Evolutionary conservation across 208 protist species (phyloP).

Genomic region (Trypanosoma mega): DNA sequence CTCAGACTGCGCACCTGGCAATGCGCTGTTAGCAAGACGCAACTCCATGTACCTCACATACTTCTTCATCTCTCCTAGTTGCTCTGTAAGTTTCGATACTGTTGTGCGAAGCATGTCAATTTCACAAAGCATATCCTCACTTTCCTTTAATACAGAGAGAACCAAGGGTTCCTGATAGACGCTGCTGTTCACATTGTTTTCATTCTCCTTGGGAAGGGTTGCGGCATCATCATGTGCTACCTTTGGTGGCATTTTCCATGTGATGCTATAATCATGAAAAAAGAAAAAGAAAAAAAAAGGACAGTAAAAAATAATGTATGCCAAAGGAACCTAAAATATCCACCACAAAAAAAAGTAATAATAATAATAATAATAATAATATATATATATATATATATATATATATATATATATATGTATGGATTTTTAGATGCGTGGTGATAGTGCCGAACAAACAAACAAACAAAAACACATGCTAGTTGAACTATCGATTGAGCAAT

Average conservation of each 20-base stretch:
- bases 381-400: slow-evolving; percentile 3
- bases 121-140: slow-evolving; percentile 21
- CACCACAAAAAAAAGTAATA: slow-evolving; percentile 2
- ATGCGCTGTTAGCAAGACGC: not conserved
- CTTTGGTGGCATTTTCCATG: slow-evolving; percentile 8
- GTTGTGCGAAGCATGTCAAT: slow-evolving; percentile 16
- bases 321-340: not conserved
- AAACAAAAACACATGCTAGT: too few species aligned
- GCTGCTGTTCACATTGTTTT: not conserved
- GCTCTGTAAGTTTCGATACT: not conserved
- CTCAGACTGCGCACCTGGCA: not conserved
- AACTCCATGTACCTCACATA: slow-evolving; percentile 3
- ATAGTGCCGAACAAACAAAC: not conserved
- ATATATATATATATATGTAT: slow-evolving; percentile 2
- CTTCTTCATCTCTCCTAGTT: slow-evolving; percentile 7
- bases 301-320: slow-evolving; percentile 19
- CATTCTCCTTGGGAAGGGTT: not conserved
- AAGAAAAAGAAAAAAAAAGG: slow-evolving; percentile 24
- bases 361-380: not conserved
- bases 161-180: slow-evolving; percentile 12
- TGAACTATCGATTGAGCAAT: too few species aligned
- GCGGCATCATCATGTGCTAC: slow-evolving; percentile 8
- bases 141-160: slow-evolving; percentile 16
- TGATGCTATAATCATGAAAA: slow-evolving; percentile 10
- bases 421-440: not conserved